Evolutionary conservation across 306 rosid genomes (phyloP).

Genomic region (barrel medic (Medicago truncatula)): DNA sequence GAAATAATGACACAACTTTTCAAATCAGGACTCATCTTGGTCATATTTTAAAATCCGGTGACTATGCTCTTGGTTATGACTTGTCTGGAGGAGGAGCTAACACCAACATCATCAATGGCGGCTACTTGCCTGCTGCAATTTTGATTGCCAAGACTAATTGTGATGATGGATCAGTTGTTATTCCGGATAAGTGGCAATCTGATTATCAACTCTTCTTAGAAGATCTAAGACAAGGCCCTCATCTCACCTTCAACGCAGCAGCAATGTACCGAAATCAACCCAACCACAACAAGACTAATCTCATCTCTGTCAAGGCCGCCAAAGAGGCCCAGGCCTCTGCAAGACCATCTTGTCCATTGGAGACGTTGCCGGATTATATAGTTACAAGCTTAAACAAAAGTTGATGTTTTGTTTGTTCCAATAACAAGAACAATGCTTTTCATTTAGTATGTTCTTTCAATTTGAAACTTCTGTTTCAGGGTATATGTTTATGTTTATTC

Average conservation of each 20-base stretch:
- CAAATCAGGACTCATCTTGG: conserved; percentile 75
- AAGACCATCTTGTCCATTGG: too few species aligned
- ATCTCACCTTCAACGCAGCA: background rate
- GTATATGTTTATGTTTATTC: background rate
- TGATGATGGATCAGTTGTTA: background rate
- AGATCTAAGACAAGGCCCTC: conserved; percentile 40
- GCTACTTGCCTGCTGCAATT: conserved; percentile 48
- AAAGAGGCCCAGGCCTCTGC: too few species aligned
- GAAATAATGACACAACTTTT: conserved; percentile 73
- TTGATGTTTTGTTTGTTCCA: background rate
- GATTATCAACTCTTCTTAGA: conserved; percentile 25
- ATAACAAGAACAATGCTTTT: too few species aligned
- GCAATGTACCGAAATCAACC: background rate
- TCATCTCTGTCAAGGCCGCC: too few species aligned
- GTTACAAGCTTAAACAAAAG: background rate
- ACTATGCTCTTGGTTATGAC: conserved; percentile 83
- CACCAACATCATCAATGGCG: too few species aligned
- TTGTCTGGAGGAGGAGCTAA: background rate
- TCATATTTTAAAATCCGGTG: conserved; percentile 68
- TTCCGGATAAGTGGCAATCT: too few species aligned
- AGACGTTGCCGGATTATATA: too few species aligned
- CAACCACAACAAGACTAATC: background rate
- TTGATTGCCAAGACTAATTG: conserved; percentile 55
- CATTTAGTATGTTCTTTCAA: too few species aligned
- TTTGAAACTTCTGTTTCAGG: too few species aligned